Evolutionary conservation across 768 basidiomycete species (phyloP), one percentile per base, ranked within the genome.

Genomic region (Leccinellum rugosiceps): DNA sequence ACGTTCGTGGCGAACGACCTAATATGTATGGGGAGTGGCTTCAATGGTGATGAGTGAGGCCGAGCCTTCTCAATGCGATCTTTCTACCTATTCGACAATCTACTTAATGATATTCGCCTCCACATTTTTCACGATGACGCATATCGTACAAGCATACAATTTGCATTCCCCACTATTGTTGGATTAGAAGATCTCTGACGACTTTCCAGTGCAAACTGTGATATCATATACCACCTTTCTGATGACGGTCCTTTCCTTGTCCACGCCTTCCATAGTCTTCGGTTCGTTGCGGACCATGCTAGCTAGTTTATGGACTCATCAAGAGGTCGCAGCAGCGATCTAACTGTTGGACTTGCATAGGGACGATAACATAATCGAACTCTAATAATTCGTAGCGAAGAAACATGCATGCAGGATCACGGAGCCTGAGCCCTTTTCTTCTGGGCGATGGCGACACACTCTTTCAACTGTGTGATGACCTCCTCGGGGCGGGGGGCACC

Each of bases 11-110:
- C 15, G 96, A 99, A 75, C 76, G 80, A 60, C 94, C 96, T 10
- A 98, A 95, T 71, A 90, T 95, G 90, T 97, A 98, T 66, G 95
- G 94, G 31, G 94, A 98, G 70, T 83, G 80, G 81, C 67, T 85
- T 52, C 71, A 76, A 59, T 86, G 83, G 84, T 75, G 57, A 72
- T 68, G 46, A 58, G 44, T 23, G 49, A 17, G 38, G 57, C 46
- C 13, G 43, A 17, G 38, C 53, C 53, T 47, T 34, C 55, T 44
- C 49, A 43, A 19, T 15, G 44, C 60, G 57, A 58, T 54, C 55
- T 54, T n/a, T 58, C 53, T 53, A 50, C 61, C 52, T 55, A 53
- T 57, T 60, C 43, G 55, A 58, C 69, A 61, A 74, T 72, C 71
- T 66, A 69, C 59, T 61, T 58, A 61, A 61, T 59, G 60, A 73